phyloP scores from a whole-genome alignment of 2,329 filamentous ascomycete species.

The Cercospora janseana region DNA sequence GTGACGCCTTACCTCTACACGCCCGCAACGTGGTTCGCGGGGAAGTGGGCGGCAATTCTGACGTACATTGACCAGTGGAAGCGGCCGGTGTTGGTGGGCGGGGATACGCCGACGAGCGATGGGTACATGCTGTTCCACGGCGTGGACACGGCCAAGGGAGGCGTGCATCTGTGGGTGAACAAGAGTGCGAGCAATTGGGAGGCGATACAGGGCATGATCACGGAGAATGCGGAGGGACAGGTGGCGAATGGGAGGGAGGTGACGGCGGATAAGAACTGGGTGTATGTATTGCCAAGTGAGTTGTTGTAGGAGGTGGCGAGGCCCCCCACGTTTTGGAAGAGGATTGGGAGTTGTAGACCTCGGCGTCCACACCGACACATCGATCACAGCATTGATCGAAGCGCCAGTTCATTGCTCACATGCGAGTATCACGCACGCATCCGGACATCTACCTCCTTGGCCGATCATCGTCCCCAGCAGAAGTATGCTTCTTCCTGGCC shows the following conservation, averaged over 20 bases:
- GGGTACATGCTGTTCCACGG: constrained; percentile 49
- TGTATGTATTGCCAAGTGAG: constrained; percentile 44
- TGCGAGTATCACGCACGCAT: too few relatives aligned
- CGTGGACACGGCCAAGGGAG: constrained; percentile 45
- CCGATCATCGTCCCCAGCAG: neutral
- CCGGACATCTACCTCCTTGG: too few relatives aligned
- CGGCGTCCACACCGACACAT: too few relatives aligned
- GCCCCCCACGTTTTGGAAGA: too few relatives aligned
- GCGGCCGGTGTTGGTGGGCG: constrained; percentile 44
- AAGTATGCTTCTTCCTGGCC: neutral
- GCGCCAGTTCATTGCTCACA: too few relatives aligned
- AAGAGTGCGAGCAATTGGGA: constrained; percentile 40
- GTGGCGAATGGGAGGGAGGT: constrained; percentile 39
- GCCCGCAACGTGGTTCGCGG: constrained; percentile 47
- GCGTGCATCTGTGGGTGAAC: constrained; percentile 47
- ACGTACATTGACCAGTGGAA: constrained; percentile 44
- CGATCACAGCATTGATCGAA: too few relatives aligned
- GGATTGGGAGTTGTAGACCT: too few relatives aligned
- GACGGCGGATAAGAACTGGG: constrained; percentile 49
- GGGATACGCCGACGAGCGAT: constrained; percentile 48
- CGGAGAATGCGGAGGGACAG: constrained; percentile 39
- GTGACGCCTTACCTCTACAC: constrained; percentile 47
- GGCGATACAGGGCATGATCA: constrained; percentile 43
- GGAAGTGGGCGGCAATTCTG: constrained; percentile 46
- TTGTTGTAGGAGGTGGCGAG: constrained; percentile 33